Conservation (phyloP, 768 basidiomycete species). For the Pisolithus microcarpus region DNA sequence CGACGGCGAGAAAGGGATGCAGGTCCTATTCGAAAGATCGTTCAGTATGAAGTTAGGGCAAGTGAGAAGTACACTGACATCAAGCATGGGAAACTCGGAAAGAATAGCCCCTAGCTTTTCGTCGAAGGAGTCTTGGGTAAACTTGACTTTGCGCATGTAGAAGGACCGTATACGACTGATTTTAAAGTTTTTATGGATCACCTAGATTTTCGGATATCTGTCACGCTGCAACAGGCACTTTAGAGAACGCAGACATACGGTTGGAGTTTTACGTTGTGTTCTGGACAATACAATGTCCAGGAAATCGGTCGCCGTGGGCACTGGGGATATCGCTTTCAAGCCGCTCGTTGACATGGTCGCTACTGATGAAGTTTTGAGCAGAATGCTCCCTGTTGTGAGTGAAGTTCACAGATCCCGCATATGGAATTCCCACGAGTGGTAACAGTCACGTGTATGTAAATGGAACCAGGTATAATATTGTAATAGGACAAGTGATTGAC, state of each 20-base stretch:
- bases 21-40: conserved; percentile 50
- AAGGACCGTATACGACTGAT: conserved; percentile 97
- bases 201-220: conserved; percentile 39
- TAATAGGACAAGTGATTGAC: not conserved
- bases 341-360: conserved; percentile 70
- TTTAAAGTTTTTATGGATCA: conserved; percentile 99
- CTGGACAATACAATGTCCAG: conserved; percentile 89
- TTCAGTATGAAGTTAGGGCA: not conserved
- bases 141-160: conserved; percentile 99
- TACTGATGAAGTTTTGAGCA: not conserved
- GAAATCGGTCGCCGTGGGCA: conserved; percentile 93
- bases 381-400: too few species aligned
- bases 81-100: conserved; percentile 94
- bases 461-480: too few species aligned
- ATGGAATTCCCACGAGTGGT: too few species aligned
- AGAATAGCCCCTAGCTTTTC: conserved; percentile 92
- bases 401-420: too few species aligned
- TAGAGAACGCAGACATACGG: conserved; percentile 37
- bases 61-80: conserved; percentile 48
- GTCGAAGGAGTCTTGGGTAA: conserved; percentile 94
- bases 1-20: conserved; percentile 92
- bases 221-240: not conserved
- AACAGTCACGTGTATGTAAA: too few species aligned
- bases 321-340: conserved; percentile 96
- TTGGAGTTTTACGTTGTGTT: conserved; percentile 96